A percentile compares a stretch with the other conserved stretches of the same genome.
These are phyloP conservation scores for Drechslerella stenobrocha DNA, from an alignment of 2,329 filamentous ascomycete genomes.

Conservation along the genomic window DNA sequence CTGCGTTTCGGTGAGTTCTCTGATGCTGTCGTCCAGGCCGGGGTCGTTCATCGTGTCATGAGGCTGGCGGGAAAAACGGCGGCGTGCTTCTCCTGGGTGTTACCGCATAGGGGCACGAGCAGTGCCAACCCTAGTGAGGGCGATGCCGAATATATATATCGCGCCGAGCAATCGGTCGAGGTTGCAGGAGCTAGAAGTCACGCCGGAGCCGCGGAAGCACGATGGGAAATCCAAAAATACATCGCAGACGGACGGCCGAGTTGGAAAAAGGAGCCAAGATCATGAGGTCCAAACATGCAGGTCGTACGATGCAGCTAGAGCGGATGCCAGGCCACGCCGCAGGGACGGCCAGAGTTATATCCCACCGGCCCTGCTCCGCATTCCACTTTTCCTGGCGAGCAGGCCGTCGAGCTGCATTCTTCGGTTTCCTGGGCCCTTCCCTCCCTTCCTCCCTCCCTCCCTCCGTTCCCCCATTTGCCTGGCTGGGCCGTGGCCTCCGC, in stretches of 20 bases:
- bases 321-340: background rate
- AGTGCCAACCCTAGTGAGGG: background rate
- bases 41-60: constrained; percentile 50
- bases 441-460: background rate
- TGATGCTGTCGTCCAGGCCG: constrained; percentile 48
- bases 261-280: background rate
- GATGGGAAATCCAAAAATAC: background rate
- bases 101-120: background rate
- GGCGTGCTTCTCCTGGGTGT: background rate
- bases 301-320: background rate
- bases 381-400: no score
- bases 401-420: background rate
- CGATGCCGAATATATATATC: background rate
- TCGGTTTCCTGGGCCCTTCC: background rate
- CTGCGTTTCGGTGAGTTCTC: constrained; percentile 36
- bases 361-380: no score
- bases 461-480: background rate
- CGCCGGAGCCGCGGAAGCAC: background rate
- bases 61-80: no score
- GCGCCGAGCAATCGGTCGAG: background rate
- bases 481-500: background rate
- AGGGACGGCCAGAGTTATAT: background rate
- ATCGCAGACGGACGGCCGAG: background rate
- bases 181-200: background rate
- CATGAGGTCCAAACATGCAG: constrained; percentile 3